phyloP scores from a whole-genome alignment of 257 asterid genomes.

The Solanum phureja region DNA sequence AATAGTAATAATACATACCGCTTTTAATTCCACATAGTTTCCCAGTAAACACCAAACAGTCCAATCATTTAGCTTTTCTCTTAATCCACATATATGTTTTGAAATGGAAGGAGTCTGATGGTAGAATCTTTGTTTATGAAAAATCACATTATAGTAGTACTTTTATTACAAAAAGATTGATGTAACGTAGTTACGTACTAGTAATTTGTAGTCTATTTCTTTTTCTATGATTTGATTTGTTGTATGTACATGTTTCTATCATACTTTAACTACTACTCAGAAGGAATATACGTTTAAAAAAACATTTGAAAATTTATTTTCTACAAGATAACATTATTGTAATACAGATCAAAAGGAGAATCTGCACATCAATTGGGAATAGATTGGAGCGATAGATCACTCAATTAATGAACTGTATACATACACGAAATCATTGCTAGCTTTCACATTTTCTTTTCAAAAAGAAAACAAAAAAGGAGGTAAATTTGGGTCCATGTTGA shows the following conservation, averaged over 20 bases:
- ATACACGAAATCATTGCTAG: not conserved
- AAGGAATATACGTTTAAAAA: not conserved
- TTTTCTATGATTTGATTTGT: not conserved
- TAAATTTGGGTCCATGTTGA: not conserved
- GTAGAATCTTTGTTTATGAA: not conserved
- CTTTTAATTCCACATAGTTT: not conserved
- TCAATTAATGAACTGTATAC: not conserved
- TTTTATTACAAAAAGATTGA: not conserved
- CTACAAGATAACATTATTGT: not conserved
- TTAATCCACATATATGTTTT: not conserved
- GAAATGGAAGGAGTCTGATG: not conserved
- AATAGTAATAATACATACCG: not conserved
- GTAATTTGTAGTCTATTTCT: not conserved
- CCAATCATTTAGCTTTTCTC: not conserved
- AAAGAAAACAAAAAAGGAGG: not conserved
- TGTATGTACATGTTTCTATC: not conserved
- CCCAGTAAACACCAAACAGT: not conserved
- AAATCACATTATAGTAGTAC: not conserved
- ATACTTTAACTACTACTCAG: no score
- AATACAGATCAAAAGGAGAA: not conserved
- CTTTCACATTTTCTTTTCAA: not conserved
- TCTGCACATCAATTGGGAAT: not conserved
- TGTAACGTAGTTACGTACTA: not conserved
- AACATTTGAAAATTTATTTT: not conserved
- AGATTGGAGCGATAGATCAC: not conserved